These are phyloP conservation scores for Lophiotrema nucula DNA, from an alignment of 495 filamentous ascomycete species.

Conservation along the genomic window DNA sequence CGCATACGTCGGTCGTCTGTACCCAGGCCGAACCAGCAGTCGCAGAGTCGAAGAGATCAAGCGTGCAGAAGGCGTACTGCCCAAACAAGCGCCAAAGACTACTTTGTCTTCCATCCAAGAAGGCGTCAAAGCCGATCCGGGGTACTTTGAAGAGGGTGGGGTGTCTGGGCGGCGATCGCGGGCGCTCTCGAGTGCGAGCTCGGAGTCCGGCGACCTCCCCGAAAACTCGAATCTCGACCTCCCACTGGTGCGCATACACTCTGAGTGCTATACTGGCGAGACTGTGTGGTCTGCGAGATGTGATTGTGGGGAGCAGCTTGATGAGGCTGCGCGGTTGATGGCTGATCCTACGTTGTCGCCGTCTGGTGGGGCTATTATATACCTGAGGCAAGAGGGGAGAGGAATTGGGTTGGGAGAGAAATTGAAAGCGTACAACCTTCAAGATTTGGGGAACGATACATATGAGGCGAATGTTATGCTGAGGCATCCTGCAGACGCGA, in stretches of 20 bases:
- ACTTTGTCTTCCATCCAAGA: neutral
- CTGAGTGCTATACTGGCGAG: constrained; percentile 98
- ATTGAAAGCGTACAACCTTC: constrained; percentile 95
- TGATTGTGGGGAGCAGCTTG: constrained; percentile 96
- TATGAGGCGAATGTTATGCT: constrained; percentile 92
- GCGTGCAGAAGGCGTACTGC: constrained; percentile 32
- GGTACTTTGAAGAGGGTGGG: neutral
- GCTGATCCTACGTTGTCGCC: constrained; percentile 62
- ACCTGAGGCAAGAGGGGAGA: constrained; percentile 91
- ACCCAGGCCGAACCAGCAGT: constrained; percentile 71
- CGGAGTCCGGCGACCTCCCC: constrained; percentile 13
- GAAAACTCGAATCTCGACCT: constrained; percentile 14
- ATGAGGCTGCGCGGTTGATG: constrained; percentile 95
- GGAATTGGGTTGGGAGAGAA: constrained; percentile 95
- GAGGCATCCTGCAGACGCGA: constrained; percentile 88
- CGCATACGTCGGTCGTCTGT: constrained; percentile 84
- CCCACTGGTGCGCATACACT: constrained; percentile 91
- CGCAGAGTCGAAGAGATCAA: constrained; percentile 54
- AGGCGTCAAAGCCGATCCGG: neutral
- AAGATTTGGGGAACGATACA: constrained; percentile 92
- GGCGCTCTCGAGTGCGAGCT: constrained; percentile 8
- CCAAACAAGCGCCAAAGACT: neutral
- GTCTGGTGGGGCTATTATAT: constrained; percentile 86
- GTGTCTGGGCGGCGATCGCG: constrained; percentile 2
- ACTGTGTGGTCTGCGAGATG: constrained; percentile 97